Base-by-base conservation (phyloP, 306 rosid genomes). In the Carpinus viminea region DNA sequence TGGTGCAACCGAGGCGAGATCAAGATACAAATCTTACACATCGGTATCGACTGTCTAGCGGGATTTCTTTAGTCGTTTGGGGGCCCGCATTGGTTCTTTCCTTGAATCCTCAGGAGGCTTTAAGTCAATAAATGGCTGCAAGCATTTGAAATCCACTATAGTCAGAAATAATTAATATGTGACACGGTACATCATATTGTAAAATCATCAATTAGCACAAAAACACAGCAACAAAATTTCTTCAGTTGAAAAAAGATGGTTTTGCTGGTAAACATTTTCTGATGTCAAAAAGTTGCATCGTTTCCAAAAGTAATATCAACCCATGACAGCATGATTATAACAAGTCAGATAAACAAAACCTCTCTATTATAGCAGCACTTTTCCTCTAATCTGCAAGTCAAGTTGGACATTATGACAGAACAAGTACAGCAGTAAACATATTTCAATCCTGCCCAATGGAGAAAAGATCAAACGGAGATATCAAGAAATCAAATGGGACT, bases 91-190 rank as follows among this genome's bases (percentile, higher is more conserved):
- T 61, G 86, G 73, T 78, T 94, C 97, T 84, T 88, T 94, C 89
- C 89, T 89, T 41, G 92, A 52, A 75, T 90, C 91, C 72, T 92
- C 94, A 1, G 83, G 90, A 78, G 84, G 43, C 84, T 84, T 90
- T 80, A 92, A 45, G 78, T 92, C 98, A 62, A 94, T 84, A 71
- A 79, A 87, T 73, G 98, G 98, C 98, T 94, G 97, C 95, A 86
- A 85, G 53, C 79, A 79, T 74, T 82, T 34, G 76, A 1, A 56
- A 38, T 47, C 72, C 73, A 18, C 24, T 72, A 66, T 12, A 77
- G 38, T 65, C 79, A 77, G 85, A 61, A 52, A 69, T 74, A 54
- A 54, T 21, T 36, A 69, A 72, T 24, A 12, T 66, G 55, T 45
- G 34, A 28, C 47, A 34, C 70, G 46, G 28, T 2, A 45, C 13